Percentiles rank a stretch among this genome's conserved stretches.
phyloP scores from a whole-genome alignment of 495 filamentous ascomycete genomes.

The Penicillium bovifimosum region DNA sequence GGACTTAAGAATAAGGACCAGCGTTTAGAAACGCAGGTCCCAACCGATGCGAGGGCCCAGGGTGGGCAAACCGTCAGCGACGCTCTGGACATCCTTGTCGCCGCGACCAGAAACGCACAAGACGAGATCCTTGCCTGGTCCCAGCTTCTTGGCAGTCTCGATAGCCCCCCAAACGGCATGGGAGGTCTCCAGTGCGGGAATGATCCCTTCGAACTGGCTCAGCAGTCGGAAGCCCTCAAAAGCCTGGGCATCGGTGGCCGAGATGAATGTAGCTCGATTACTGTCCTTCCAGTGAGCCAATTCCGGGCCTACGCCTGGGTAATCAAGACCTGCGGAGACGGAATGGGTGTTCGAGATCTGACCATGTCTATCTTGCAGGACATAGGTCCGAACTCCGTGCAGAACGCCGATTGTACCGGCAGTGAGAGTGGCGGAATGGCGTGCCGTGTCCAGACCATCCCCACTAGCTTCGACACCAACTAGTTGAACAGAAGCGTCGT shows the following conservation, averaged over 20 bases:
- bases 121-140: constrained; percentile 77
- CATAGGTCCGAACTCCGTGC: constrained; percentile 87
- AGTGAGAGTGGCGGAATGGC: constrained; percentile 78
- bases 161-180: constrained; percentile 89
- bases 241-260: constrained; percentile 83
- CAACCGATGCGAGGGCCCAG: not conserved
- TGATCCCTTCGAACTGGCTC: constrained; percentile 68
- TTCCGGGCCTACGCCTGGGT: constrained; percentile 91
- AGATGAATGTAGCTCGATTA: constrained; percentile 74
- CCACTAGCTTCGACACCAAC: constrained; percentile 77
- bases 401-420: constrained; percentile 82
- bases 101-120: constrained; percentile 85
- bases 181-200: constrained; percentile 51
- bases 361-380: constrained; percentile 79
- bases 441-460: constrained; percentile 72
- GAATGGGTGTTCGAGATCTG: constrained; percentile 90
- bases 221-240: constrained; percentile 77
- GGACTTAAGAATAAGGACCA: no score
- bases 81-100: constrained; percentile 96
- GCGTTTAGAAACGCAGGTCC: no score
- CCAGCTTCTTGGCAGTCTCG: constrained; percentile 81
- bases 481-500: constrained; percentile 74
- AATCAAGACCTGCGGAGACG: constrained; percentile 87
- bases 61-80: constrained; percentile 78
- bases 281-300: constrained; percentile 83